phyloP scores from a whole-genome alignment of 129 eudicot genomes.

The carrot (Daucus carota) region DNA sequence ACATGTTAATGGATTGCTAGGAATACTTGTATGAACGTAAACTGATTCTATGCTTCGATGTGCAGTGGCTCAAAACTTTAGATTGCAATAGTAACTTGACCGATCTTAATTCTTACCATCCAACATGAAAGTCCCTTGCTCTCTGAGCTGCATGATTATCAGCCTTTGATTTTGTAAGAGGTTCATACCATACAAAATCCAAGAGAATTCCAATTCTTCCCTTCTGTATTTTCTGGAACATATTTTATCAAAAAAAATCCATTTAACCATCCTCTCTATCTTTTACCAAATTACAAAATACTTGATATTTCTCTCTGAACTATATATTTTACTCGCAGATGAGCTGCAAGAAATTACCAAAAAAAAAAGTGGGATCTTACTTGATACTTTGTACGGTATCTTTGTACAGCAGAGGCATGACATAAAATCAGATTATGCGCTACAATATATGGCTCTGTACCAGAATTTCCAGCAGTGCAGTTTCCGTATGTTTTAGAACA shows the following conservation, averaged over 20 bases:
- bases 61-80: background rate
- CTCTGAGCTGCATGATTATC: slow-evolving; percentile 51
- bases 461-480: slow-evolving; percentile 41
- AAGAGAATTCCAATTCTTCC: slow-evolving; percentile 49
- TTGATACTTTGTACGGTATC: slow-evolving; percentile 43
- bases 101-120: slow-evolving; percentile 21
- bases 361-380: slow-evolving; percentile 16
- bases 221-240: slow-evolving; percentile 23
- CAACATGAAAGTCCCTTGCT: slow-evolving; percentile 50
- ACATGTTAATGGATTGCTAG: background rate
- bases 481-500: slow-evolving; percentile 45
- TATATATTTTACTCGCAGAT: too few relatives aligned
- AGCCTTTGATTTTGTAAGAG: slow-evolving; percentile 34
- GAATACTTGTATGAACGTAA: background rate
- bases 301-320: background rate
- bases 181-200: slow-evolving; percentile 27
- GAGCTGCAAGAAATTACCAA: background rate
- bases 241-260: background rate
- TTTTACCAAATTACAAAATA: background rate
- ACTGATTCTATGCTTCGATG: background rate
- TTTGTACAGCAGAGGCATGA: slow-evolving; percentile 43
- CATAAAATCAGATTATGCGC: slow-evolving; percentile 40
- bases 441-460: slow-evolving; percentile 51
- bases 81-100: background rate
- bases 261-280: background rate